Conservation (phyloP, 768 basidiomycete genomes). For the Hericium coralloides region DNA sequence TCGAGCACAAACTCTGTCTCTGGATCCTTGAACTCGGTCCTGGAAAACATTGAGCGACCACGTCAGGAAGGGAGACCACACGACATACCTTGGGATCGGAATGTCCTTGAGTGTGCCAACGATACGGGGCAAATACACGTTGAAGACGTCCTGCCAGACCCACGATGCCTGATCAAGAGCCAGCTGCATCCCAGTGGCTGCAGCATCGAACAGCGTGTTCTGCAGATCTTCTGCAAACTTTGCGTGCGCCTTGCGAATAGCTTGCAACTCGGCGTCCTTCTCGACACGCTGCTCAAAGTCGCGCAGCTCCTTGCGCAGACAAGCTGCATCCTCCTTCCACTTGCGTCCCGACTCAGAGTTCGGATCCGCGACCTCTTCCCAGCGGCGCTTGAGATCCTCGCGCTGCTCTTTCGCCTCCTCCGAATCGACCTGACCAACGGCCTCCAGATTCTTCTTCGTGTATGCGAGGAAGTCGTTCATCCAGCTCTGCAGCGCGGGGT, state of each 20-base stretch:
- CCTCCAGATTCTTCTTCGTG: constrained; percentile 36
- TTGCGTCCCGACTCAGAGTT: constrained; percentile 33
- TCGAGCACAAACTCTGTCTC: constrained; percentile 71
- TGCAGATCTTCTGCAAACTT: constrained; percentile 43
- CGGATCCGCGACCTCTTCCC: constrained; percentile 39
- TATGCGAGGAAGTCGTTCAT: constrained; percentile 44
- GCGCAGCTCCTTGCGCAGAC: constrained; percentile 34
- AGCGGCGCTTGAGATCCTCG: constrained; percentile 38
- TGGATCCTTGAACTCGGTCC: constrained; percentile 62
- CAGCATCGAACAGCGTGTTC: constrained; percentile 29
- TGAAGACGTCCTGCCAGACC: constrained; percentile 79
- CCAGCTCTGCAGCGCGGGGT: constrained; percentile 44
- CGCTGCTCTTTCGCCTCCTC: constrained; percentile 34
- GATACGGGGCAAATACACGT: constrained; percentile 62
- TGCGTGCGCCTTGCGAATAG: constrained; percentile 37
- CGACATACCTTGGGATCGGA: constrained; percentile 57
- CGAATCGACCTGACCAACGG: constrained; percentile 43
- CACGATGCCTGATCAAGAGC: constrained; percentile 56
- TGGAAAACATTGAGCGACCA: constrained; percentile 18
- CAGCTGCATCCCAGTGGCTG: constrained; percentile 37
- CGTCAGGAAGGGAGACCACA: not conserved
- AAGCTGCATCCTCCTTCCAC: constrained; percentile 43
- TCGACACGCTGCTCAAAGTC: constrained; percentile 38
- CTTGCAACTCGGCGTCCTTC: constrained; percentile 40
- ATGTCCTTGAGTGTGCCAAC: constrained; percentile 45